Evolutionary conservation across 805 yeast species (phyloP).

Genomic region (Wickerhamomyces strasburgensis): DNA sequence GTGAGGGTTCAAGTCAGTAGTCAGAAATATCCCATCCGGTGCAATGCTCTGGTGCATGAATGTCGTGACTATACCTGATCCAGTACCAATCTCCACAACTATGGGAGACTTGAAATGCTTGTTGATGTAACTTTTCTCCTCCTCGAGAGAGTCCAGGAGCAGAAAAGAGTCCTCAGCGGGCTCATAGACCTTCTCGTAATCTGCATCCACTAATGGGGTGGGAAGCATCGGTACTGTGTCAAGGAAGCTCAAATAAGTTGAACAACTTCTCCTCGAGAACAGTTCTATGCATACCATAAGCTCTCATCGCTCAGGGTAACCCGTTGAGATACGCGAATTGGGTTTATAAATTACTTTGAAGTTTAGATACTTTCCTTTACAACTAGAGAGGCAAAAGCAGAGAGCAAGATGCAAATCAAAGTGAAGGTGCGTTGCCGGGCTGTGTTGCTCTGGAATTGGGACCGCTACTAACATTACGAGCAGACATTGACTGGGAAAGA

Average conservation of each 20-base stretch:
- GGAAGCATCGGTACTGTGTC: conserved; percentile 55
- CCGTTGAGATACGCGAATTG: too few species aligned
- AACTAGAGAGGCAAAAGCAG: background rate
- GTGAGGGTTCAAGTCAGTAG: conserved; percentile 78
- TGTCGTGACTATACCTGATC: conserved; percentile 84
- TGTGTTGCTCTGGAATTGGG: background rate
- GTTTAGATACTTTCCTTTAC: too few species aligned
- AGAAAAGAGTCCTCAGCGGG: conserved; percentile 93
- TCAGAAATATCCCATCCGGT: conserved; percentile 49
- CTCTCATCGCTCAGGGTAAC: too few species aligned
- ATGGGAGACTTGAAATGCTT: conserved; percentile 40
- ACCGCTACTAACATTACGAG: conserved; percentile 8
- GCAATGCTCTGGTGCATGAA: conserved; percentile 59
- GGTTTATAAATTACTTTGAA: too few species aligned
- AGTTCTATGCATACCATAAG: too few species aligned
- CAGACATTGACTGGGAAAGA: conserved; percentile 76
- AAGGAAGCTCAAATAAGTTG: too few species aligned
- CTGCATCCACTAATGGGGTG: conserved; percentile 64
- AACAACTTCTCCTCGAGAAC: too few species aligned
- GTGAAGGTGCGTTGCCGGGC: conserved; percentile 42
- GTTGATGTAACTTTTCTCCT: conserved; percentile 37
- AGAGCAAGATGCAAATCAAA: conserved; percentile 51
- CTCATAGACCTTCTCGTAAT: conserved; percentile 78
- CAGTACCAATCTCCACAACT: conserved; percentile 83
- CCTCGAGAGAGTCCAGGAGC: conserved; percentile 74